Conservation (phyloP, 345 rosid species). For the Trapa bicornis region DNA sequence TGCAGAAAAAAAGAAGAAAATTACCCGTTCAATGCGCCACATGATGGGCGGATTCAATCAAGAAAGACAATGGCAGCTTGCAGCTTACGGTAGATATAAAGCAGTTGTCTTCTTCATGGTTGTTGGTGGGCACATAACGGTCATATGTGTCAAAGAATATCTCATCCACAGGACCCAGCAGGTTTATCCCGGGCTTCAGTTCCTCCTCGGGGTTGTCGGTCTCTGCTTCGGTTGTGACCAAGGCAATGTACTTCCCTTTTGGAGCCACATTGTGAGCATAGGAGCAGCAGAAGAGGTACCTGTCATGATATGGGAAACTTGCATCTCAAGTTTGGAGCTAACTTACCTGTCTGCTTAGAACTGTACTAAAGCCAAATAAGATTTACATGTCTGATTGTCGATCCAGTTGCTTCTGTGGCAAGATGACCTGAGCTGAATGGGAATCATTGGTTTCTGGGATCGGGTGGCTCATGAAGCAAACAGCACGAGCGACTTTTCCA, state of each 20-base stretch:
- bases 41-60: background rate
- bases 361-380: background rate
- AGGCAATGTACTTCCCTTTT: constrained; percentile 82
- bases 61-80: background rate
- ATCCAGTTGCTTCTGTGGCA: constrained; percentile 88
- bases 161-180: constrained; percentile 67
- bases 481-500: constrained; percentile 88
- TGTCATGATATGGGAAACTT: constrained; percentile 11
- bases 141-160: constrained; percentile 75
- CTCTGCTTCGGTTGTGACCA: constrained; percentile 87
- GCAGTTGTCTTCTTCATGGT: constrained; percentile 46
- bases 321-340: background rate
- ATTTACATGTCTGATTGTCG: constrained; percentile 88
- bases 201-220: constrained; percentile 69
- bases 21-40: background rate
- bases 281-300: constrained; percentile 96
- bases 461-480: constrained; percentile 92
- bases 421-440: constrained; percentile 84
- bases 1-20: constrained; percentile 15
- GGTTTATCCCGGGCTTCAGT: constrained; percentile 70
- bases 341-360: background rate
- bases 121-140: constrained; percentile 56
- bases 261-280: constrained; percentile 92
- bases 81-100: constrained; percentile 67
- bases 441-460: constrained; percentile 72